A percentile compares a stretch with the other conserved stretches of the same genome.
Evolutionary conservation across 2,329 filamentous ascomycete genomes (phyloP).

Genomic region (Botrytis paeoniae): DNA sequence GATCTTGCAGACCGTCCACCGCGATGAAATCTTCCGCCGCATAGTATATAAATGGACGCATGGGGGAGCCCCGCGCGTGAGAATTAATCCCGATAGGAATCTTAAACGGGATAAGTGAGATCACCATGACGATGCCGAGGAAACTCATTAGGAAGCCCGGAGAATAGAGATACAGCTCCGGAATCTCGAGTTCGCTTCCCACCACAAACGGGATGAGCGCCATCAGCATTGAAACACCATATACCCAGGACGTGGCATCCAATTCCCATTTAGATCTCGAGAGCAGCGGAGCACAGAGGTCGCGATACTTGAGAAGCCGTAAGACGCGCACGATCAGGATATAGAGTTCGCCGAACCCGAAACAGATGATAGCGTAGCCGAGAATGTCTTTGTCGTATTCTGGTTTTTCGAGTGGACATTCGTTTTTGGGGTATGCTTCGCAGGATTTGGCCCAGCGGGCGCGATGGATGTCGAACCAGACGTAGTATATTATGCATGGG

Average conservation of each 20-base stretch:
- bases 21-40: conserved; percentile 32
- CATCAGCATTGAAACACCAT: conserved; percentile 28
- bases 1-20: conserved; percentile 30
- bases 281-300: conserved; percentile 28
- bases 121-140: conserved; percentile 72
- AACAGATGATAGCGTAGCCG: conserved; percentile 27
- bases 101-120: conserved; percentile 74
- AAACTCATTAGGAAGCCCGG: conserved; percentile 85
- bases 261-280: conserved; percentile 29
- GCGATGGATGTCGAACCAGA: conserved; percentile 19
- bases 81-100: conserved; percentile 43
- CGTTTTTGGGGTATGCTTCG: conserved; percentile 11
- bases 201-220: conserved; percentile 30
- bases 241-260: conserved; percentile 31
- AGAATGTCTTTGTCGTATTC: conserved; percentile 28
- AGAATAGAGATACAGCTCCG: conserved; percentile 43
- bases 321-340: conserved; percentile 25
- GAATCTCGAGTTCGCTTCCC: conserved; percentile 24
- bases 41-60: conserved; percentile 31
- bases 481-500: conserved; percentile 31
- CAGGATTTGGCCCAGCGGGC: conserved; percentile 23
- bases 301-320: conserved; percentile 23
- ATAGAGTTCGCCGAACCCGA: conserved; percentile 29
- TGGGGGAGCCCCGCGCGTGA: conserved; percentile 25
- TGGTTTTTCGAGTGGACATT: conserved; percentile 23